Evolutionary conservation across 75 land plant genomes (phyloP), one percentile per base, ranked within the genome.

Genomic region (Picea sitchensis): DNA sequence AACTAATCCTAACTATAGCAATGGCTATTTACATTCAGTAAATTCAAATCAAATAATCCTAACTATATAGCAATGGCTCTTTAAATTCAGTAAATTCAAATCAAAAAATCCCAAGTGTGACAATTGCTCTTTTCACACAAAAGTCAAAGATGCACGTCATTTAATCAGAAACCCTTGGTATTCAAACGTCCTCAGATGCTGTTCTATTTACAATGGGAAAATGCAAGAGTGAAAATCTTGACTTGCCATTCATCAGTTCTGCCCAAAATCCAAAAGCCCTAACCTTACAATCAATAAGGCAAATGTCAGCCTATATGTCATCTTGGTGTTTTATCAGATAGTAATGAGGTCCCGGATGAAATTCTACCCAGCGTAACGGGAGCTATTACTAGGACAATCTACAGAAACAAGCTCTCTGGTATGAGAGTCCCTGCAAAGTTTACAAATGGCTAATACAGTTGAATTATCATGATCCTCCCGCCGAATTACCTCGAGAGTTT

Each of bases 401-500:
- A 38, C 44, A 38, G 73, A 44, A 38, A 71, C 54, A 71, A 71
- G 73, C 54, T 71, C 73, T 9, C 8, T 71, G 23, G 73, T 13
- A 6, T 21, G 26, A 71, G 73, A n/a, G 6, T 44, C 54, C 0
- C 18, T 44, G 44, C 51, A 71, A 20, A 71, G 44, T 44, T 71
- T 38, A 71, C 23, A 71, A 20, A 71, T 71, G 54, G 73, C 73
- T 3, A 21, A 71, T 11, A 71, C 54, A 41, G 54, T 41, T 9
- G 73, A 38, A 20, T 18, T 18, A 69, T 47, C 44, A 44, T 12
- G 38, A n/a, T 47, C 54, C 54, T 71, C 73, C 21, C 54, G 54
- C 21, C 11, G 73, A 8, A 71, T 71, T 71, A 14, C 44, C 73
- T 71, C 73, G 11, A 71, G 73, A 36, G 73, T 71, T 71, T 71